Base-by-base conservation (phyloP, 2,329 filamentous ascomycete species). In the Scytalidium sp. region DNA sequence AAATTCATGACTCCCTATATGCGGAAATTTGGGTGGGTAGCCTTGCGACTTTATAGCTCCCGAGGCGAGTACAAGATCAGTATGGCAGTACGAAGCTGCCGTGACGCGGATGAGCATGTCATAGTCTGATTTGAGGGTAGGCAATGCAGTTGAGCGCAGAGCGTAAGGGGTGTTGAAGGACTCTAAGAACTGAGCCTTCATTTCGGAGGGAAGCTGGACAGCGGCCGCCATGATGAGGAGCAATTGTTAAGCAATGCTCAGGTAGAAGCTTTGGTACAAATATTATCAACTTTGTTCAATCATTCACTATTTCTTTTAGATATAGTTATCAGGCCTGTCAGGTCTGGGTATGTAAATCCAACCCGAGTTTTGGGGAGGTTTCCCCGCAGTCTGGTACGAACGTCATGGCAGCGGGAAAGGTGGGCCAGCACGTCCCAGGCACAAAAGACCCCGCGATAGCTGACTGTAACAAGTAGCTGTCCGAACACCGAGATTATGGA, bases 1-100 rank as follows among this genome's bases (percentile, higher is more conserved):
- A 36, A 78, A 47, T 41, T 47, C 45, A n/a, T 47, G 45, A 21
- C 45, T 41, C 15, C 17, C 29, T 41, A 47, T 41, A 25, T 47
- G 45, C 15, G 45, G 45, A n/a, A 47, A 39, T 41, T 19, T 17
- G 22, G 4, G 15, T 25, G 45, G 45, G 20, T 39, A n/a, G 32
- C 32, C 13, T 4, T n/a, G 11, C 9, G 45, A 40, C 3, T 36
- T 10, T 40, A 47, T 41, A 11, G 22, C 20, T 8, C 45, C 45
- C 10, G 20, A 36, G 11, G 45, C 45, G 13, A 47, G 36, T 5
- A 47, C 45, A 15, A n/a, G 20, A 41, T 47, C 45, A 3, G 45
- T 47, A 21, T 47, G 45, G 32, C 45, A 47, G 32, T 47, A 47
- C 19, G 45, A 47, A 7, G 45, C 45, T 19, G 45, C 45, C 4